Conservation (phyloP, 2,329 filamentous ascomycete species). For the Calonectria fujianensis region DNA sequence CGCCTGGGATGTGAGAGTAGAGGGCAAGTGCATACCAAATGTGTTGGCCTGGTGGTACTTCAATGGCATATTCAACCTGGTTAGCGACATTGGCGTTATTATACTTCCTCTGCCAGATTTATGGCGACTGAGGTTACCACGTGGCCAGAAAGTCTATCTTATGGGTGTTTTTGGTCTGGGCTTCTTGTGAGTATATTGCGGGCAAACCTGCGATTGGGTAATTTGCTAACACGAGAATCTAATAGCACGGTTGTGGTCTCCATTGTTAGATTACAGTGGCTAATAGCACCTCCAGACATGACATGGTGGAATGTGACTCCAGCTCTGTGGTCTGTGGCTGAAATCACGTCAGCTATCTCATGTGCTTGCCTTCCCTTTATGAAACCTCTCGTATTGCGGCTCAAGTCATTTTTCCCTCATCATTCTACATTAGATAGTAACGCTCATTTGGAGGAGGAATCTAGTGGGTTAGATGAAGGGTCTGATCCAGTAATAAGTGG, state of each 20-base stretch:
- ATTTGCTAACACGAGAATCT: neutral
- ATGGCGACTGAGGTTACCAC: neutral
- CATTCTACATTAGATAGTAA: neutral
- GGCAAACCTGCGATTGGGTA: too few relatives aligned
- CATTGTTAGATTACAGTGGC: neutral
- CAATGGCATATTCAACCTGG: conserved; percentile 2
- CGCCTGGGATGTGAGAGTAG: neutral
- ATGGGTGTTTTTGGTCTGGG: conserved; percentile 9
- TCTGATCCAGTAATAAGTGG: neutral
- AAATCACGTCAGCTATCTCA: neutral
- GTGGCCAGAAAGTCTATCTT: conserved; percentile 6
- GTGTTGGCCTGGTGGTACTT: neutral
- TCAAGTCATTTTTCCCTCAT: neutral
- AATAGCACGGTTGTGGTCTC: neutral
- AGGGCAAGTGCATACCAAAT: neutral
- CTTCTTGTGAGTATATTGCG: neutral
- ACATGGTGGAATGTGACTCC: conserved; percentile 2
- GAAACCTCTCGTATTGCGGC: neutral
- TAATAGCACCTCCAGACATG: neutral
- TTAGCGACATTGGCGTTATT: neutral
- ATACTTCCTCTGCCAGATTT: neutral
- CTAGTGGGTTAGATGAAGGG: neutral
- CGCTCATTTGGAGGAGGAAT: neutral
- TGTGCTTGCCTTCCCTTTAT: neutral
- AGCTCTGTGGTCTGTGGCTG: neutral